These are phyloP conservation scores for Eucalyptus sideroxylon DNA, from an alignment of 345 rosid species.

Conservation along the genomic window DNA sequence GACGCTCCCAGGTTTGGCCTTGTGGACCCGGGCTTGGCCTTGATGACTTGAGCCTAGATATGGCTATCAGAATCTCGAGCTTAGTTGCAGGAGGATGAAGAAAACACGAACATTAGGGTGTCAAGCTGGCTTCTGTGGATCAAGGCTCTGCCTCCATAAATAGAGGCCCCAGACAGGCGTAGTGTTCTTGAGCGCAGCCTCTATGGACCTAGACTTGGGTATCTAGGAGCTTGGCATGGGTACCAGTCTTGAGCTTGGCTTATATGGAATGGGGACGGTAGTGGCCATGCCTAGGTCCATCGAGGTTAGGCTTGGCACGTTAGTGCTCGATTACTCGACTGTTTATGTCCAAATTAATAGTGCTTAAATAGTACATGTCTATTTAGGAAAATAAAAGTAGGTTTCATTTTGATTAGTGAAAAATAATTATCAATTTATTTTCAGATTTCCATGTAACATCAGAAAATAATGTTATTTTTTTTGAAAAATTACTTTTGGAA, in stretches of 20 bases:
- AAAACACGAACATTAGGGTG: not conserved
- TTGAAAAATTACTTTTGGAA: not conserved
- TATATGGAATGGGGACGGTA: rapidly evolving
- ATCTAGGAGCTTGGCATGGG: rapidly evolving
- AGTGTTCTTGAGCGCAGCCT: rapidly evolving
- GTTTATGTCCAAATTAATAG: rapidly evolving
- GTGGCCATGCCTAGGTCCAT: rapidly evolving
- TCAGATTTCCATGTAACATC: rapidly evolving
- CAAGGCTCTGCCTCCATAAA: not conserved
- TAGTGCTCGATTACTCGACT: rapidly evolving
- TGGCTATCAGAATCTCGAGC: not conserved
- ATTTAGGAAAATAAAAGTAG: too few relatives aligned
- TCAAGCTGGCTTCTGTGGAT: not conserved
- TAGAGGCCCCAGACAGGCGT: rapidly evolving
- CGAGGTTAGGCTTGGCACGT: rapidly evolving
- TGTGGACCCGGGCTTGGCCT: not conserved
- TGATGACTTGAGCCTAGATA: not conserved
- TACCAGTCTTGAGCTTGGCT: not conserved
- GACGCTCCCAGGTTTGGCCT: rapidly evolving
- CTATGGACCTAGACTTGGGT: rapidly evolving
- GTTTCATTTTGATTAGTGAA: rapidly evolving
- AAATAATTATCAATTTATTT: not conserved
- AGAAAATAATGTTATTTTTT: not conserved
- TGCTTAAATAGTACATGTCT: too few relatives aligned
- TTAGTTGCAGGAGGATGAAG: not conserved